phyloP scores from a whole-genome alignment of 1,284 basidiomycete species.

The Boletus semigastroideus region DNA sequence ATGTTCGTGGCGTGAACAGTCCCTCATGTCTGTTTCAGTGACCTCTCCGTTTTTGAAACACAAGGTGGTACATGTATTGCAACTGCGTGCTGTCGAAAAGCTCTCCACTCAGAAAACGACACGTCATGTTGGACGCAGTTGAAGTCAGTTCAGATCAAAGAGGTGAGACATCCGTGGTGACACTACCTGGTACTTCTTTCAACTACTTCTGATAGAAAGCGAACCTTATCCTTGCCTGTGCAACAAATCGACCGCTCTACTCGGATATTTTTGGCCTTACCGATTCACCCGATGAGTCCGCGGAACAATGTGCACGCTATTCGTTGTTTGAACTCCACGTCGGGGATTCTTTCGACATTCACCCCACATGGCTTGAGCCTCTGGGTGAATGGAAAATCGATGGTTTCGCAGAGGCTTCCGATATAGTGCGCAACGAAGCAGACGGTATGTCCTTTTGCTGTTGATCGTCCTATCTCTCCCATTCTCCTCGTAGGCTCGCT shows the following conservation, averaged over 20 bases:
- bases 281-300: slow-evolving; percentile 14
- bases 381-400: slow-evolving; percentile 57
- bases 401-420: slow-evolving; percentile 45
- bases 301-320: slow-evolving; percentile 28
- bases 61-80: slow-evolving; percentile 45
- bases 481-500: slow-evolving; percentile 30
- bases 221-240: slow-evolving; percentile 28
- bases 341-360: slow-evolving; percentile 35
- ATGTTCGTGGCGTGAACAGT: background rate
- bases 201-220: slow-evolving; percentile 13
- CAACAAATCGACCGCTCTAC: slow-evolving; percentile 16
- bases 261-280: slow-evolving; percentile 26
- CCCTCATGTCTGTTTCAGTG: slow-evolving; percentile 31
- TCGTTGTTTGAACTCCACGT: slow-evolving; percentile 47
- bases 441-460: slow-evolving; percentile 42
- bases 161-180: slow-evolving; percentile 11
- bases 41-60: slow-evolving; percentile 42
- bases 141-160: slow-evolving; percentile 22
- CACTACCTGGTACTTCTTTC: background rate
- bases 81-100: slow-evolving; percentile 25
- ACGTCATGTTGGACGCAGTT: slow-evolving; percentile 20
- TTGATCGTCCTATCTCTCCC: slow-evolving; percentile 11
- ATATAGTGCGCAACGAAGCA: slow-evolving; percentile 40
- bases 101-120: background rate
- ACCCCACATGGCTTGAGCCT: slow-evolving; percentile 43